Evolutionary conservation across 345 rosid genomes (phyloP), one percentile per base, ranked within the genome.

Genomic region (Acer yangbiense): DNA sequence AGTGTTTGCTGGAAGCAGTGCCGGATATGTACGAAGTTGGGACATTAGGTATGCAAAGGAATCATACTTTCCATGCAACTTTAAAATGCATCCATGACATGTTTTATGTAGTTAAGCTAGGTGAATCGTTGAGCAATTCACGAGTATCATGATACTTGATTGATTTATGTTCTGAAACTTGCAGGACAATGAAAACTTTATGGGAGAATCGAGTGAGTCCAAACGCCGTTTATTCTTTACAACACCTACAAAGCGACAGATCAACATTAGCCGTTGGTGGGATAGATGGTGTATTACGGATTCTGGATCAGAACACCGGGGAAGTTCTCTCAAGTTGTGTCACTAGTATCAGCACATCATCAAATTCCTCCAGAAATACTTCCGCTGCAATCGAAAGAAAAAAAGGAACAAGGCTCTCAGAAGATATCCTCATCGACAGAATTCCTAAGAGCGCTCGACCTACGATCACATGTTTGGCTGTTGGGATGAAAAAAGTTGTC

Each of bases 131-230:
- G 17, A 21, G 65, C 14, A 29, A 21, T 11, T 62, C 29, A 25
- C 18, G 3, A 46, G 29, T 69, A 17, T 46, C 39, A 20, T 43
- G 6, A 17, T 54, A 50, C 18, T 54, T 54, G 18, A 23, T 20
- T 12, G 16, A 25, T 23, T 23, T 25, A 23, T 32, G 41, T 23
- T 48, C 48, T 27, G 17, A 25, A 12, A 18, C 60, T 64, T 74
- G 77, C 86, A 95, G 98, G 91, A 92, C 80, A 68, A 91, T 89
- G 96, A 81, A 85, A 85, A 81, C 6, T 55, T n/a, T 95, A 67
- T 95, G 99, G 98, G 87, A 87, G 80, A 84, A 74, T 43, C 87
- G 91, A 71, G 92, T 86, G 80, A 89, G 97, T 83, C 88, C 97
- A 63, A 95, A 92, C 79, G 97, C 88, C 5, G 39, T 93, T 16